Base-by-base conservation (phyloP, 257 asterid genomes). In the Fraxinus anomala region DNA sequence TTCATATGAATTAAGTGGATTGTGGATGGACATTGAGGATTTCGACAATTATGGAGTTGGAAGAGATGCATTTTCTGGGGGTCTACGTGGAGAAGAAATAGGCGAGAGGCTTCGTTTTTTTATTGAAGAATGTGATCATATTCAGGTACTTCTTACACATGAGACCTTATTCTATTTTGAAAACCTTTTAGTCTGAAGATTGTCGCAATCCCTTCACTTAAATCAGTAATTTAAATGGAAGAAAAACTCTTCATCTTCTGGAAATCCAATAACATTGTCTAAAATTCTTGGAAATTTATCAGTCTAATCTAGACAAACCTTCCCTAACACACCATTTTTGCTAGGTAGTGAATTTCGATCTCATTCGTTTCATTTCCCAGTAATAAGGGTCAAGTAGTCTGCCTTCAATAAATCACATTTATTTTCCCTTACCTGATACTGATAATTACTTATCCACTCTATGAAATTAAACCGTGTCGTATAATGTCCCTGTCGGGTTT, bases 51-150 rank as follows among this genome's bases (percentile, higher is more conserved):
- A 91, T 79, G 98, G 96, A 67, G 80, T 80, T 65, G 99, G 99
- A 82, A 90, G 89, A 82, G 95, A 90, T 72, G 93, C 88, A 65
- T 93, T 88, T 77, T 80, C 84, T 67, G 79, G 77, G 68, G 84
- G 88, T 74, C 73, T 23, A 8, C 94, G 85, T 54, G 91, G 96
- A 73, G 99, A 95, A 85, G 97, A 89, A 86, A 89, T 93, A 73
- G 87, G 80, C 23, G 98, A 91, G 79, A 89, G 95, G 89, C 96
- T 95, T 72, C 97, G 99, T 17, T 95, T 91, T 79, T 95, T 93
- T 82, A 81, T 91, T 74, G 99, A 95, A 87, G 99, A 95, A 82
- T 95, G 97, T 82, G 99, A 95, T 89, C 93, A 73, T 82, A 88
- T 94, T 81, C 99, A 93, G 99, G 98, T 93, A 83, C 77, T 70